Evolutionary conservation across 2,329 filamentous ascomycete genomes (phyloP).

Genomic region (Mollisiaceae sp.): DNA sequence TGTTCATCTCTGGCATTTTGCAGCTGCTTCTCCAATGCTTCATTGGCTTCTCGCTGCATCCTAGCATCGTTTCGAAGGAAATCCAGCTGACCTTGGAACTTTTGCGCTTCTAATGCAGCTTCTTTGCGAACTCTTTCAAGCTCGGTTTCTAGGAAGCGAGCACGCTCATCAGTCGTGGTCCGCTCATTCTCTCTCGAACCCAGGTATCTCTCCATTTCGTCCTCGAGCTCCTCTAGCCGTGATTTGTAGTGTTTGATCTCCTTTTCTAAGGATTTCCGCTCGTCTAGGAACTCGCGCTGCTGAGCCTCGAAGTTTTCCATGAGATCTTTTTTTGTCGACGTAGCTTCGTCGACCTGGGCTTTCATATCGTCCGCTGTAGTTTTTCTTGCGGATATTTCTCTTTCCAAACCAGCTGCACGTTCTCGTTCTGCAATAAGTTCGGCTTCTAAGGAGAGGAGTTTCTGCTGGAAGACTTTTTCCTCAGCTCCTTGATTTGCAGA

Average conservation of each 20-base stretch:
- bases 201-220: conserved; percentile 84
- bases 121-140: conserved; percentile 67
- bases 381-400: conserved; percentile 65
- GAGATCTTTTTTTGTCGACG: conserved; percentile 91
- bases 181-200: conserved; percentile 85
- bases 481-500: conserved; percentile 64
- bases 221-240: conserved; percentile 86
- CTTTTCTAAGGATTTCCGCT: conserved; percentile 80
- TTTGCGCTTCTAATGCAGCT: conserved; percentile 60
- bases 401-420: conserved; percentile 67
- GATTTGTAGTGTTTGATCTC: conserved; percentile 79
- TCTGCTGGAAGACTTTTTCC: conserved; percentile 65
- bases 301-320: conserved; percentile 93
- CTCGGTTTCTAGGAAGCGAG: conserved; percentile 73
- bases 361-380: conserved; percentile 66
- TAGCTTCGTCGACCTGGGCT: conserved; percentile 79
- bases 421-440: conserved; percentile 79
- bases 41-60: conserved; percentile 63
- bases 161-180: conserved; percentile 68
- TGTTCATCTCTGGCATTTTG: conserved; percentile 60
- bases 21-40: conserved; percentile 62
- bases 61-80: conserved; percentile 65
- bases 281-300: conserved; percentile 84
- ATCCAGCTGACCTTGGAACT: conserved; percentile 65
- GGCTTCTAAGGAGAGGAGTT: conserved; percentile 72